Evolutionary conservation across 176 grass and related monocot species (phyloP).

Genomic region (Cenchrus fungigraminus): DNA sequence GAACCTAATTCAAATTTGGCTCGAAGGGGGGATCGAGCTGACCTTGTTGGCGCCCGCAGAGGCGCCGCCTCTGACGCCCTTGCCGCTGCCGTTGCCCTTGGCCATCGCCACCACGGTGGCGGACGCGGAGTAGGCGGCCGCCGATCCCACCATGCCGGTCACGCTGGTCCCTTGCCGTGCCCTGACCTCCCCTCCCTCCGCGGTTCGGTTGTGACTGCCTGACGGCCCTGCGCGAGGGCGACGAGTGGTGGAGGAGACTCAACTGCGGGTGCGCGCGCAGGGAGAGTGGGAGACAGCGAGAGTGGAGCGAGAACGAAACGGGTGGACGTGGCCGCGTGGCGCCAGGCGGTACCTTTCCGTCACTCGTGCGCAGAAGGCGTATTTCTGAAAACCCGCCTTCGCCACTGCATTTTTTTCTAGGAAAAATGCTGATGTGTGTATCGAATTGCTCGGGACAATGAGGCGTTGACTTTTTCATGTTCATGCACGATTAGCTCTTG

Average conservation of each 20-base stretch:
- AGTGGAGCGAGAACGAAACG: background rate
- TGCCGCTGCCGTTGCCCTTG: constrained; percentile 42
- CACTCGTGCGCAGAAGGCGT: background rate
- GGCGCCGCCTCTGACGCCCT: constrained; percentile 30
- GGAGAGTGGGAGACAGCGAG: background rate
- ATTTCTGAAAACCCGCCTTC: background rate
- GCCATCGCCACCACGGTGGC: constrained; percentile 56
- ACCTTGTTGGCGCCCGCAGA: constrained; percentile 42
- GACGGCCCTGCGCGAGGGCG: background rate
- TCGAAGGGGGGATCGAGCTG: constrained; percentile 2
- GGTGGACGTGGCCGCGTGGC: background rate
- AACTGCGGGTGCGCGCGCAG: background rate
- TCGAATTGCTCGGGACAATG: too few species aligned
- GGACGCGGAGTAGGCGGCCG: constrained; percentile 42
- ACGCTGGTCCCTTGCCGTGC: background rate
- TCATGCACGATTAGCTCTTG: background rate
- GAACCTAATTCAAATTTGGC: background rate
- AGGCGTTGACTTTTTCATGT: constrained; percentile 11
- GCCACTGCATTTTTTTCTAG: background rate
- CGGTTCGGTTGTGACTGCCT: background rate
- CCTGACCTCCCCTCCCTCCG: background rate
- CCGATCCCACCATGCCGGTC: constrained; percentile 44
- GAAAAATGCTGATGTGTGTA: too few species aligned
- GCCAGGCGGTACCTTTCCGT: background rate
- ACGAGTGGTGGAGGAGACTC: constrained; percentile 25